phyloP scores from a whole-genome alignment of 2,329 filamentous ascomycete species.

The Keithomyces neogunnii region DNA sequence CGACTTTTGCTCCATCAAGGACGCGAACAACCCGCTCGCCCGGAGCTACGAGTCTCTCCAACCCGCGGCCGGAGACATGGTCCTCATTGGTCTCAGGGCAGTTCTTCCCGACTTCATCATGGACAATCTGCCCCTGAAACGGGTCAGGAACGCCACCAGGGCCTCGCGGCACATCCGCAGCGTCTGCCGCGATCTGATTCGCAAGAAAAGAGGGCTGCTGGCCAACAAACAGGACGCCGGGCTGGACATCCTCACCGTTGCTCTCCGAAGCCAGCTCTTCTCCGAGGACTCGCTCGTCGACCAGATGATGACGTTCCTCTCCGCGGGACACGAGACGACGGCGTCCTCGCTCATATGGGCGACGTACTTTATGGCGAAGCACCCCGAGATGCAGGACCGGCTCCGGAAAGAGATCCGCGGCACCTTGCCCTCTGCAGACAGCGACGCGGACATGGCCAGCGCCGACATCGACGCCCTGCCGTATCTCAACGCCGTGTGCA shows the following conservation, averaged over 20 bases:
- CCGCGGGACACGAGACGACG: conserved; percentile 36
- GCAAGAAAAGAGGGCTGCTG: conserved; percentile 16
- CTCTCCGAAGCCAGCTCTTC: conserved; percentile 22
- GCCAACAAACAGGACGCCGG: conserved; percentile 17
- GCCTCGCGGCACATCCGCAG: conserved; percentile 17
- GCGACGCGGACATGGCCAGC: conserved; percentile 9
- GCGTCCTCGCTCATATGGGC: conserved; percentile 32
- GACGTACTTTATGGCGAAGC: conserved; percentile 26
- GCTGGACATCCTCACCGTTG: conserved; percentile 29
- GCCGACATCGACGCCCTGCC: conserved; percentile 8
- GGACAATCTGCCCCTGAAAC: conserved; percentile 6
- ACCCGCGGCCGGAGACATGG: conserved; percentile 5
- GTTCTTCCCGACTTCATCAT: conserved; percentile 9
- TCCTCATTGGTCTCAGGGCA: conserved; percentile 6
- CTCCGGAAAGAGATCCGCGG: conserved; percentile 30
- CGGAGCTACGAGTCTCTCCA: conserved; percentile 21
- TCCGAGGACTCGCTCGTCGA: conserved; percentile 30
- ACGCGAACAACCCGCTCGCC: conserved; percentile 25
- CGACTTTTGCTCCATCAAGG: conserved; percentile 22
- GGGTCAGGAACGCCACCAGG: conserved; percentile 15
- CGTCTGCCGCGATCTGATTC: conserved; percentile 22
- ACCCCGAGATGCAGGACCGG: conserved; percentile 27
- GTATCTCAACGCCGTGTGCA: conserved; percentile 33
- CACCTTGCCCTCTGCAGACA: conserved; percentile 22
- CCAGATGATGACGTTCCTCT: conserved; percentile 32